Evolutionary conservation across 495 filamentous ascomycete species (phyloP), one percentile per base, ranked within the genome.

Genomic region (Cenococcum geophilum): DNA sequence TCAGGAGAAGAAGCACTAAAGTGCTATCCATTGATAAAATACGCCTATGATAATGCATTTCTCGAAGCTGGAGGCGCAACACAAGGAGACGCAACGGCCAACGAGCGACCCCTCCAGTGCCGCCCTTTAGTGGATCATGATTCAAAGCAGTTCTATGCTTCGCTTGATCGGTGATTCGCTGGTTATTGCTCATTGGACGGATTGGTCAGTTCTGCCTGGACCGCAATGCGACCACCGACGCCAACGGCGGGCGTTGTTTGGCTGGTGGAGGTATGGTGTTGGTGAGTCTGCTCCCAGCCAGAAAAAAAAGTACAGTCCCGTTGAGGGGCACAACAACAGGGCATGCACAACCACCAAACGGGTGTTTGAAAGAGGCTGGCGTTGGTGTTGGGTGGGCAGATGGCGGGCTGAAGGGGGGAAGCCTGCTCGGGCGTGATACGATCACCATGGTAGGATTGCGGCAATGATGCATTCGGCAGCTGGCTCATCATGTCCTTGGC

Each of bases 31-130:
- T 14, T 45, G 40, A 45, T 45, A 14, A 32, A 45, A 16, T 42
- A 6, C 57, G 27, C 27, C 27, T 32, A 43, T 43, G n/a, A 61
- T 58, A 57, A 60, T 59, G 55, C 63, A 62, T 62, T 62, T 51
- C 23, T 45, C 3, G 40, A 45, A 18, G 14, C 40, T 60, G 23
- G 35, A 37, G 52, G 45, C 25, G 27, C 53, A 48, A 43, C 40
- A 51, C 57, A 65, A 58, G 53, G 57, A 18, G 40, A 45, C 40
- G 40, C 40, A 18, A 14, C 40, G 40, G 11, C 18, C 14, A 45
- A 18, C 40, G 2, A 45, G 40, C 40, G 40, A 45, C 40, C 40
- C 11, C 40, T 2, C 18, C 1, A 45, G 40, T 1, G 40, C 18
- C 11, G 40, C 40, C 40, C 18, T 18, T 10, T 18, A 45, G 40